These are phyloP conservation scores for Cystobasidium pallidum DNA, from an alignment of 1,284 basidiomycete species.

Conservation along the genomic window DNA sequence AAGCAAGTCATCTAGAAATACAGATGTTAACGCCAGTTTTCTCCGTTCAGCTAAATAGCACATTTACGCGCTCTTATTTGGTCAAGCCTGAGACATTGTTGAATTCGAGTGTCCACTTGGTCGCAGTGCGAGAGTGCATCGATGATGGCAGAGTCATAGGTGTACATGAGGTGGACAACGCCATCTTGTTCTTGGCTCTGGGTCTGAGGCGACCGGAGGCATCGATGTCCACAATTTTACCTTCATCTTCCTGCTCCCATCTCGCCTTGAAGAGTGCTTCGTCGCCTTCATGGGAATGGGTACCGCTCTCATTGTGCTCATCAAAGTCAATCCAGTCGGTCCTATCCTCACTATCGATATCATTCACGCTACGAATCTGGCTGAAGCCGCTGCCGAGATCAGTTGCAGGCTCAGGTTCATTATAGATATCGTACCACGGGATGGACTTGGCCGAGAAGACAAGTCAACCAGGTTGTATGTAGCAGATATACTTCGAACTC, in stretches of 20 bases:
- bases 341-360: not conserved
- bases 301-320: not conserved
- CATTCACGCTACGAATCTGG: not conserved
- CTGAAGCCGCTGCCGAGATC: not conserved
- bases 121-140: not conserved
- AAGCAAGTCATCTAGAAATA: too few species aligned
- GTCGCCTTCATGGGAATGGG: not conserved
- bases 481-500: not conserved
- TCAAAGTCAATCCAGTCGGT: not conserved
- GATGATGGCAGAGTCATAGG: not conserved
- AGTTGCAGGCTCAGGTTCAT: constrained; percentile 22
- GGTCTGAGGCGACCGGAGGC: too few species aligned
- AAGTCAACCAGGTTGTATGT: not conserved
- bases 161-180: too few species aligned
- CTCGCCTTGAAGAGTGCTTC: not conserved
- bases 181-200: too few species aligned
- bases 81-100: not conserved
- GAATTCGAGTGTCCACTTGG: not conserved
- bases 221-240: constrained; percentile 3
- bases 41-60: too few species aligned
- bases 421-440: constrained; percentile 42
- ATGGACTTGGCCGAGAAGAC: not conserved
- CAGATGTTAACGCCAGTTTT: too few species aligned
- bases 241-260: not conserved
- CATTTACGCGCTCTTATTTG: too few species aligned